phyloP scores from a whole-genome alignment of 768 basidiomycete genomes.

The Chalciporus piperatus region DNA sequence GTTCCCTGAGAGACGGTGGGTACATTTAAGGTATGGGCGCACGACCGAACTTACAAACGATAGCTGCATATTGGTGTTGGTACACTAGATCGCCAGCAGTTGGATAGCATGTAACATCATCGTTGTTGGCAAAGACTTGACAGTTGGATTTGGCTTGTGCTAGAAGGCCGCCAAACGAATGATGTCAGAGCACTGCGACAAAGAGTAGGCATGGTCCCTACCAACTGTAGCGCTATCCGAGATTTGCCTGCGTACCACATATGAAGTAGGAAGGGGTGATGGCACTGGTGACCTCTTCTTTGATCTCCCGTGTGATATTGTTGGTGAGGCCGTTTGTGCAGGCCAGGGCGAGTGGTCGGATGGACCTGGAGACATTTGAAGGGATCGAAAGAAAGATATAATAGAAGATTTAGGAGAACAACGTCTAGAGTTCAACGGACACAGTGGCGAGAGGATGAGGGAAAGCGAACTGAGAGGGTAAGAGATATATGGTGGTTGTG shows the following conservation, averaged over 20 bases:
- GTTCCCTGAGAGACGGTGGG: slow-evolving; percentile 56
- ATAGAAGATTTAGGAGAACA: slow-evolving; percentile 9
- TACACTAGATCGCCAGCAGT: slow-evolving; percentile 47
- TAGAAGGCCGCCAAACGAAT: slow-evolving; percentile 14
- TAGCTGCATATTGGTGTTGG: slow-evolving; percentile 74
- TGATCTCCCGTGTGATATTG: slow-evolving; percentile 30
- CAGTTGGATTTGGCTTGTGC: slow-evolving; percentile 46
- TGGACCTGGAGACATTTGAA: slow-evolving; percentile 37
- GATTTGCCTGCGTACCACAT: slow-evolving; percentile 26
- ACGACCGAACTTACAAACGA: slow-evolving; percentile 65
- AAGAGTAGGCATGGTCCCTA: slow-evolving; percentile 17
- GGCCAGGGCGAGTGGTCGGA: slow-evolving; percentile 44
- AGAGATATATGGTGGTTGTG: slow-evolving; percentile 30
- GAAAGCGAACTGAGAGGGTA: slow-evolving; percentile 16
- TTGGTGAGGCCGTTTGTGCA: slow-evolving; percentile 35
- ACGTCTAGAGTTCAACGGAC: slow-evolving; percentile 24
- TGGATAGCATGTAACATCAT: slow-evolving; percentile 78
- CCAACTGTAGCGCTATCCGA: slow-evolving; percentile 25
- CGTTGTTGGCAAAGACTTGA: slow-evolving; percentile 59
- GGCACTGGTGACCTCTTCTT: slow-evolving; percentile 33
- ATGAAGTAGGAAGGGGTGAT: slow-evolving; percentile 15
- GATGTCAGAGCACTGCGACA: background rate
- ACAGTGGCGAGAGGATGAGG: slow-evolving; percentile 21
- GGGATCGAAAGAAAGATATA: slow-evolving; percentile 22
- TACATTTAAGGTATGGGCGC: slow-evolving; percentile 9